These are phyloP conservation scores for Arachnomyces sp. DNA, from an alignment of 2,329 filamentous ascomycete genomes.

Conservation along the genomic window DNA sequence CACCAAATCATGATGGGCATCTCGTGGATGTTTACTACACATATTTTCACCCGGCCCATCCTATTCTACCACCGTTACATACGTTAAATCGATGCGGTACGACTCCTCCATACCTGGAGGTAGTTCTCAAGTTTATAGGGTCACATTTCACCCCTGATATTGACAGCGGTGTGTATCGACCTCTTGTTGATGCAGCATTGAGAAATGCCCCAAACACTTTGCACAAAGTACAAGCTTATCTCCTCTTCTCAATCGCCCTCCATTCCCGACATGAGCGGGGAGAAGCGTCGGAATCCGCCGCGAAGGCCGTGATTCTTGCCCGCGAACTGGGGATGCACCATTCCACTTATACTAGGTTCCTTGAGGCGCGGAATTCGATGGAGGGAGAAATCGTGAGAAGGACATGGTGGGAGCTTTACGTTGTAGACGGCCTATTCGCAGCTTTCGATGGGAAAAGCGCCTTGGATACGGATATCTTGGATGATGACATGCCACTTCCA, in stretches of 20 bases:
- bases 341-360: slow-evolving; percentile 53
- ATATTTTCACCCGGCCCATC: slow-evolving; percentile 49
- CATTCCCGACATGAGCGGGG: slow-evolving; percentile 67
- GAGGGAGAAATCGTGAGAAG: slow-evolving; percentile 76
- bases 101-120: slow-evolving; percentile 41
- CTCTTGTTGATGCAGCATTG: slow-evolving; percentile 24
- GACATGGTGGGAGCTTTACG: slow-evolving; percentile 83
- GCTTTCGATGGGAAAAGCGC: slow-evolving; percentile 47
- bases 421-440: slow-evolving; percentile 77
- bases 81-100: slow-evolving; percentile 30
- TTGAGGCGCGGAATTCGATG: slow-evolving; percentile 57
- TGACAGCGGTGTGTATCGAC: slow-evolving; percentile 38
- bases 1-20: slow-evolving; percentile 27
- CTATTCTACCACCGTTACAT: slow-evolving; percentile 45
- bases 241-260: slow-evolving; percentile 67
- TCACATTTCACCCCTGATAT: slow-evolving; percentile 44
- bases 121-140: slow-evolving; percentile 50
- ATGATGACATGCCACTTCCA: slow-evolving; percentile 62
- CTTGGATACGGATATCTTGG: slow-evolving; percentile 62
- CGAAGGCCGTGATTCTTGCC: slow-evolving; percentile 60
- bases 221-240: slow-evolving; percentile 66
- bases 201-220: slow-evolving; percentile 34
- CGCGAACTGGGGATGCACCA: slow-evolving; percentile 69
- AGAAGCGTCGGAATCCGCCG: slow-evolving; percentile 59
- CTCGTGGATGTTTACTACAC: slow-evolving; percentile 49